Base-by-base conservation (phyloP, 176 grass and related monocot species). In the Lolium multiflorum region DNA sequence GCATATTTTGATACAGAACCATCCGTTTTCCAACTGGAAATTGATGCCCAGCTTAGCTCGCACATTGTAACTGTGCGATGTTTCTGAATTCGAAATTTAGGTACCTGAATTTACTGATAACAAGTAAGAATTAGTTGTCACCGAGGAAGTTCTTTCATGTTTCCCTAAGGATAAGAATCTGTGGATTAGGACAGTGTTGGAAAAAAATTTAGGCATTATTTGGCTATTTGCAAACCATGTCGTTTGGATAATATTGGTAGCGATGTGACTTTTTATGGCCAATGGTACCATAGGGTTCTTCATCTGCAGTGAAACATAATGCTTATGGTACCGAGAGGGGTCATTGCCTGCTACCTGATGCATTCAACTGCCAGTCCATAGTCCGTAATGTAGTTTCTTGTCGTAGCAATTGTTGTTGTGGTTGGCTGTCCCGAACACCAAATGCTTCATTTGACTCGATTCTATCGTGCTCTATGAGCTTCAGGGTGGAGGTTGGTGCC, bases 401-500 rank as follows among this genome's bases (percentile, higher is more conserved):
- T n/a, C n/a, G n/a, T 0, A 24, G 61, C 49, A 49, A 2, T n/a
- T 35, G 0, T 12, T 82, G 46, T 54, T 71, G 11, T 21, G 56
- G 64, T 15, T 74, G 2, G 26, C 49, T 15, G 25, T 60, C 10
- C 20, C 17, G 26, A 2, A 35, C 25, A 31, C 17, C 7, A 6
- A 54, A 4, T 64, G 25, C 13, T 82, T 41, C 71, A 24, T 39
- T 11, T 72, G 55, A 4, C 58, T 75, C 11, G 52, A 25, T 82
- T 87, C 1, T 82, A 20, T 65, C 83, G n/a, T 76, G 24, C 81
- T 81, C 25, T 28, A 0, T 88, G 74, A 52, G 3, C 64, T 69
- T 24, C 87, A 97, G 92, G 92, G 94, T 77, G 94, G 94, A 80
- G 92, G 94, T 16, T 97, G 94, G 94, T 94, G 94, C 83, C 70